Evolutionary conservation across 2,329 filamentous ascomycete species (phyloP).

Genomic region (Macrophomina phaseolina): DNA sequence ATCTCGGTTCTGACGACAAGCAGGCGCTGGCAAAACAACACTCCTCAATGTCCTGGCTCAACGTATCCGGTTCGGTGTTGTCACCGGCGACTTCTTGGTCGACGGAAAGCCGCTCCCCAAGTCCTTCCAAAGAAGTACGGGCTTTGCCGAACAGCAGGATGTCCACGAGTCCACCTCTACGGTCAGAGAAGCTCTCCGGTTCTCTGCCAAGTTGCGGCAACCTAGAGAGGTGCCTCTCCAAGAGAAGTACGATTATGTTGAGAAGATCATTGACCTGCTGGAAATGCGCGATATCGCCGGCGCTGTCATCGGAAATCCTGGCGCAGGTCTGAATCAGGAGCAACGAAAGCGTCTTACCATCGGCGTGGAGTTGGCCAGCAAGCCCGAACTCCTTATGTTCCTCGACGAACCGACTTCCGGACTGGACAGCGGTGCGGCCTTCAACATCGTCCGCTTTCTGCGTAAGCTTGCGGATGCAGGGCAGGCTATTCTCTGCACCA

Average conservation of each 20-base stretch:
- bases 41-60: constrained; percentile 49
- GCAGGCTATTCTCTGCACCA: constrained; percentile 72
- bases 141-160: constrained; percentile 68
- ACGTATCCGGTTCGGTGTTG: constrained; percentile 52
- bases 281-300: constrained; percentile 72
- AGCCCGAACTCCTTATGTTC: constrained; percentile 71
- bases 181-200: constrained; percentile 69
- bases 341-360: constrained; percentile 76
- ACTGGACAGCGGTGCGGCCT: constrained; percentile 72
- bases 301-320: constrained; percentile 65
- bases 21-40: constrained; percentile 47
- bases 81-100: constrained; percentile 53
- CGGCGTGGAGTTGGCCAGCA: constrained; percentile 71
- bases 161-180: constrained; percentile 71
- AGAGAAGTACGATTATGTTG: constrained; percentile 72
- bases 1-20: background rate
- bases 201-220: constrained; percentile 70
- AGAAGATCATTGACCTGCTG: constrained; percentile 66
- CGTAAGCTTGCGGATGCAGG: constrained; percentile 69
- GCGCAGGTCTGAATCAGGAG: constrained; percentile 61
- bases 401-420: constrained; percentile 70
- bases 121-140: constrained; percentile 60
- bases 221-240: constrained; percentile 60
- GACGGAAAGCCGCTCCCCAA: constrained; percentile 43
- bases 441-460: constrained; percentile 68